These are phyloP conservation scores for Candida incommunis DNA, from an alignment of 805 yeast species.

Conservation along the genomic window DNA sequence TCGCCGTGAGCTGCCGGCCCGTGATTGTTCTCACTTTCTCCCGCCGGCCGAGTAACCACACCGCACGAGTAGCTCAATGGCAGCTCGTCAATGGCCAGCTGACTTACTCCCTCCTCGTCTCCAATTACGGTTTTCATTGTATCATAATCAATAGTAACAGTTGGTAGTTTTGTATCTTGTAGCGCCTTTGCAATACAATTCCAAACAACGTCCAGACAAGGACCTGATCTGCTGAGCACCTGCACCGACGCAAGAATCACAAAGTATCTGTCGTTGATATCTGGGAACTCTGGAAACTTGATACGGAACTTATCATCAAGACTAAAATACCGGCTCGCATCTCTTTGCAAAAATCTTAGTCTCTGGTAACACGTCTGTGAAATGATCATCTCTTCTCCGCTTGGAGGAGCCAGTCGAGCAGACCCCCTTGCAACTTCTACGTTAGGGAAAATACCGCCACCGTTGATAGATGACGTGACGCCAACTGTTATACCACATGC, in stretches of 20 bases:
- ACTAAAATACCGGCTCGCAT: not conserved
- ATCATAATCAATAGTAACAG: slow-evolving; percentile 47
- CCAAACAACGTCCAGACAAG: slow-evolving; percentile 67
- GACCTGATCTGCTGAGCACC: slow-evolving; percentile 72
- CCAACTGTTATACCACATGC: slow-evolving; percentile 54
- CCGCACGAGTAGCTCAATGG: not conserved
- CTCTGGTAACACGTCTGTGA: slow-evolving; percentile 54
- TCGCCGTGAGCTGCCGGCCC: not conserved
- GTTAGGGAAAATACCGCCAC: slow-evolving; percentile 47
- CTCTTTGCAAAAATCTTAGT: slow-evolving; percentile 29
- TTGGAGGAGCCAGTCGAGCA: slow-evolving; percentile 55
- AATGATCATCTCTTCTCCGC: slow-evolving; percentile 69
- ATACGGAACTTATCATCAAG: slow-evolving; percentile 25
- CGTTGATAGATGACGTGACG: slow-evolving; percentile 39
- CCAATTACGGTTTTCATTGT: slow-evolving; percentile 27
- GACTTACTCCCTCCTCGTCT: not conserved
- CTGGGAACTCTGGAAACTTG: slow-evolving; percentile 15
- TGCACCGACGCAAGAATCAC: slow-evolving; percentile 61
- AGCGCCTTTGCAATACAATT: slow-evolving; percentile 53
- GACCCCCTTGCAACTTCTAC: slow-evolving; percentile 62
- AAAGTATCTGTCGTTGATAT: slow-evolving; percentile 23
- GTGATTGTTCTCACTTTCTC: no score
- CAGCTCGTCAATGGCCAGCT: not conserved
- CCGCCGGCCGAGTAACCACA: no score
- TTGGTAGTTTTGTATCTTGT: slow-evolving; percentile 45